Conservation (phyloP, 1,284 basidiomycete genomes). For the Fomitopsis schrenkii region DNA sequence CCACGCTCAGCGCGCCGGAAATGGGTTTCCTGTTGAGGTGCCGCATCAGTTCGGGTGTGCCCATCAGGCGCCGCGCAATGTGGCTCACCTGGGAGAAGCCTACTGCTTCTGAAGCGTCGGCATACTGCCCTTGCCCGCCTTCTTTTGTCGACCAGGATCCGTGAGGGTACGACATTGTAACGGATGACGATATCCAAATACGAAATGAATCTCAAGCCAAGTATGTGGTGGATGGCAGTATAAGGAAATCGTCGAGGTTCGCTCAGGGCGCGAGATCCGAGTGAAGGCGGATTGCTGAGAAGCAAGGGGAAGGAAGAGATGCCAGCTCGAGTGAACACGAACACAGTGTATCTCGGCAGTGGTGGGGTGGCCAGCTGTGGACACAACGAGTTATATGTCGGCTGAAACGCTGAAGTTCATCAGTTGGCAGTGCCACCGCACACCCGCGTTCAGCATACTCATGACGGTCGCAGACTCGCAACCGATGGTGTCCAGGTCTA, state of each 20-base stretch:
- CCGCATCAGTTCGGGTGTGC: neutral
- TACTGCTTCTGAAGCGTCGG: constrained; percentile 16
- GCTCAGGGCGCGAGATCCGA: constrained; percentile 15
- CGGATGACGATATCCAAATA: constrained; percentile 1
- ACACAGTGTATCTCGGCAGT: constrained; percentile 43
- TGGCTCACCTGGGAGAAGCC: constrained; percentile 21
- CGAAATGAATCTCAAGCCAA: constrained; percentile 12
- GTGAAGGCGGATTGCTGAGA: constrained; percentile 21
- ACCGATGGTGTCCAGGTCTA: constrained; percentile 13
- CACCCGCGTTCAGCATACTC: constrained; percentile 1
- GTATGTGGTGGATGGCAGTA: constrained; percentile 11
- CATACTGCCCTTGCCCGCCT: constrained; percentile 21
- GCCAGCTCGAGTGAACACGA: constrained; percentile 33
- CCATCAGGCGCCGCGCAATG: neutral
- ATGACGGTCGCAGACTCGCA: constrained; percentile 3
- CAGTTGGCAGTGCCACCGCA: constrained; percentile 10
- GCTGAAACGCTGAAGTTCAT: constrained; percentile 13
- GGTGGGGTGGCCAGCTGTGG: constrained; percentile 12
- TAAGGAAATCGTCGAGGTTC: constrained; percentile 10
- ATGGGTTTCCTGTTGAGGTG: constrained; percentile 8
- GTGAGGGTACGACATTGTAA: constrained; percentile 26
- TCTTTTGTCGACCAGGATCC: constrained; percentile 22
- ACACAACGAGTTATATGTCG: constrained; percentile 13
- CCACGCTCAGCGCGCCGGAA: constrained; percentile 13
- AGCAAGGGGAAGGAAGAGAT: constrained; percentile 11